phyloP scores from a whole-genome alignment of 1,284 basidiomycete genomes.

The Boletus semigastroideus region DNA sequence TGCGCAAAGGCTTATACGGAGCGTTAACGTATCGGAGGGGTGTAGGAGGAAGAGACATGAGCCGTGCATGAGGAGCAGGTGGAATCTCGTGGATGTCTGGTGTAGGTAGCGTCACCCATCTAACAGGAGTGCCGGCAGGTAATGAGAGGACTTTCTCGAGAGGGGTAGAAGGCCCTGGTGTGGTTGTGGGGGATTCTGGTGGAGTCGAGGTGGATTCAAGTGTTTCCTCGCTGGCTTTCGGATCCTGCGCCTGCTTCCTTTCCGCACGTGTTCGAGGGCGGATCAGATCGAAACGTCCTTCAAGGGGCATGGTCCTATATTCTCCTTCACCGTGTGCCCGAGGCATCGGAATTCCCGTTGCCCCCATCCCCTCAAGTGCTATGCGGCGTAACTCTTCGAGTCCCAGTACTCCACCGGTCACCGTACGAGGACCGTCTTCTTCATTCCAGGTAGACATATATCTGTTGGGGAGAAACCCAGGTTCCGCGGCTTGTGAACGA shows the following conservation, averaged over 20 bases:
- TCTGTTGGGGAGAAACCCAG: constrained; percentile 52
- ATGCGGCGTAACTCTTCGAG: constrained; percentile 71
- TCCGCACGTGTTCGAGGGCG: constrained; percentile 50
- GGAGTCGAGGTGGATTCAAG: constrained; percentile 8
- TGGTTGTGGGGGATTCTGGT: constrained; percentile 5
- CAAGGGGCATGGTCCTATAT: constrained; percentile 56
- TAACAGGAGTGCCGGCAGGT: constrained; percentile 22
- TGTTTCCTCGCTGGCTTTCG: constrained; percentile 2
- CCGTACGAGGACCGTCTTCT: constrained; percentile 36
- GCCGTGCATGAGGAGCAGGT: constrained; percentile 38
- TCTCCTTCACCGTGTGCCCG: constrained; percentile 26
- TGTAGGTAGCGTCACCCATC: constrained; percentile 49
- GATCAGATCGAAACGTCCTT: constrained; percentile 85
- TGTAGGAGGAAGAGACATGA: constrained; percentile 34
- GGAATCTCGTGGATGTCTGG: constrained; percentile 56
- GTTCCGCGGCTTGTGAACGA: constrained; percentile 49
- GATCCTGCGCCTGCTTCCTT: constrained; percentile 10
- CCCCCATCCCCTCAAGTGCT: constrained; percentile 44
- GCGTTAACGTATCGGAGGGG: constrained; percentile 22
- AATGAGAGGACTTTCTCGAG: constrained; percentile 20
- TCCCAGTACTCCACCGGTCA: constrained; percentile 42
- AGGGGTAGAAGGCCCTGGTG: constrained; percentile 29
- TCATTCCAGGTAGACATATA: constrained; percentile 32
- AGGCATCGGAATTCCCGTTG: constrained; percentile 8
- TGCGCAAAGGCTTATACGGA: constrained; percentile 13